Evolutionary conservation across 805 yeast genomes (phyloP).

Genomic region (Yamadazyma sp.): DNA sequence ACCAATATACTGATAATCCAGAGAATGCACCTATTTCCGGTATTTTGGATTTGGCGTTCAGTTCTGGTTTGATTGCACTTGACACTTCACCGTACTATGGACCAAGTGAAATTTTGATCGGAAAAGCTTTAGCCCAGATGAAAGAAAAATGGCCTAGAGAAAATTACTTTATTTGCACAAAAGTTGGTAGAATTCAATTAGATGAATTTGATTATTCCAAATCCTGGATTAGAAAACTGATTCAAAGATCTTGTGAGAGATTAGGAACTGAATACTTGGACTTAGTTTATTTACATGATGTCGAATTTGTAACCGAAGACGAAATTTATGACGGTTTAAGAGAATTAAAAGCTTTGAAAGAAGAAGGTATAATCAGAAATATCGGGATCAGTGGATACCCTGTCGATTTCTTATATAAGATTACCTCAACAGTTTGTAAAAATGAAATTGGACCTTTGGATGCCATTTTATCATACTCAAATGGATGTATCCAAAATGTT

Average conservation of each 20-base stretch:
- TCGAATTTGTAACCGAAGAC: slow-evolving; percentile 67
- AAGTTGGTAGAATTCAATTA: slow-evolving; percentile 73
- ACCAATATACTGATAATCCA: slow-evolving; percentile 75
- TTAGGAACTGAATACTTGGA: slow-evolving; percentile 70
- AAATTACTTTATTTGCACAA: slow-evolving; percentile 69
- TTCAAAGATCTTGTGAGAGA: slow-evolving; percentile 63
- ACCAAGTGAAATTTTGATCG: slow-evolving; percentile 73
- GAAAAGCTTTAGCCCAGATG: slow-evolving; percentile 50
- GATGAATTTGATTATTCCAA: slow-evolving; percentile 75
- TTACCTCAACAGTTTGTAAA: slow-evolving; percentile 42
- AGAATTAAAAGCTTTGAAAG: slow-evolving; percentile 57
- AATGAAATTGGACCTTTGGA: slow-evolving; percentile 63
- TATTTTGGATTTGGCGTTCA: slow-evolving; percentile 59
- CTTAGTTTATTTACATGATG: slow-evolving; percentile 82
- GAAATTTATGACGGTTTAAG: slow-evolving; percentile 61
- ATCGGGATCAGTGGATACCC: slow-evolving; percentile 91
- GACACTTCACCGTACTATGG: slow-evolving; percentile 96
- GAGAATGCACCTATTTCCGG: slow-evolving; percentile 52
- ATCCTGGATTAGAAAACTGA: slow-evolving; percentile 56
- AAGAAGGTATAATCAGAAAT: slow-evolving; percentile 57
- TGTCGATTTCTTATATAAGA: slow-evolving; percentile 56
- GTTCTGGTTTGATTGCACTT: slow-evolving; percentile 67
- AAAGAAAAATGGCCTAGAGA: slow-evolving; percentile 48
- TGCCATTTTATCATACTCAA: slow-evolving; percentile 72
- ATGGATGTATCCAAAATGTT: slow-evolving; percentile 79